Conservation (phyloP, 164 flowering plant species). For the Euptelea pleiosperma region DNA sequence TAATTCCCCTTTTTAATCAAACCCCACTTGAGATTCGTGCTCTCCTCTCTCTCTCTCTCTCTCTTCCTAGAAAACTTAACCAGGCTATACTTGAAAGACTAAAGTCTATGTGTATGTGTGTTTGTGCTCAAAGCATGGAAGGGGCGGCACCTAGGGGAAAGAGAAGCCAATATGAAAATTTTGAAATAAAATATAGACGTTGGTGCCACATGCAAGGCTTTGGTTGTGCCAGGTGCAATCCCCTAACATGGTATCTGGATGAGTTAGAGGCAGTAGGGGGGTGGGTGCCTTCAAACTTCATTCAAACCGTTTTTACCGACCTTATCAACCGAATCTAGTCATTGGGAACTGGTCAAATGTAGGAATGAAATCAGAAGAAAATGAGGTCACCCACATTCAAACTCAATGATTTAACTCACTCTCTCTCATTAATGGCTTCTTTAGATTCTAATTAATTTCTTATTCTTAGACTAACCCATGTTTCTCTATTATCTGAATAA, state of each 20-base stretch:
- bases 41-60: constrained; percentile 4
- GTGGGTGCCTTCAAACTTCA: constrained; percentile 13
- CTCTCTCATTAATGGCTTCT: constrained; percentile 4
- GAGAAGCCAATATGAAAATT: constrained; percentile 16
- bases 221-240: constrained; percentile 54
- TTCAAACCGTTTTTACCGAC: constrained; percentile 49
- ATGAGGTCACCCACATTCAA: constrained; percentile 32
- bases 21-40: constrained; percentile 14
- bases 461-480: constrained; percentile 7
- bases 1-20: constrained; percentile 12
- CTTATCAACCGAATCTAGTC: constrained; percentile 37
- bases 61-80: constrained; percentile 7
- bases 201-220: constrained; percentile 45
- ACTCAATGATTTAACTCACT: constrained; percentile 8
- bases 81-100: constrained; percentile 17
- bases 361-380: constrained; percentile 15
- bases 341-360: constrained; percentile 32
- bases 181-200: constrained; percentile 6
- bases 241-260: constrained; percentile 31
- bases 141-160: constrained; percentile 39
- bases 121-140: constrained; percentile 8
- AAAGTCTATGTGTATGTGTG: constrained; percentile 9
- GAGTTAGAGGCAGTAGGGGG: background rate
- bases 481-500: no score
- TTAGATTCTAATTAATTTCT: no score